A percentile compares a stretch with the other conserved stretches of the same genome.
These are phyloP conservation scores for Trichaptum fuscoviolaceum DNA, from an alignment of 768 basidiomycete genomes.

Conservation along the genomic window DNA sequence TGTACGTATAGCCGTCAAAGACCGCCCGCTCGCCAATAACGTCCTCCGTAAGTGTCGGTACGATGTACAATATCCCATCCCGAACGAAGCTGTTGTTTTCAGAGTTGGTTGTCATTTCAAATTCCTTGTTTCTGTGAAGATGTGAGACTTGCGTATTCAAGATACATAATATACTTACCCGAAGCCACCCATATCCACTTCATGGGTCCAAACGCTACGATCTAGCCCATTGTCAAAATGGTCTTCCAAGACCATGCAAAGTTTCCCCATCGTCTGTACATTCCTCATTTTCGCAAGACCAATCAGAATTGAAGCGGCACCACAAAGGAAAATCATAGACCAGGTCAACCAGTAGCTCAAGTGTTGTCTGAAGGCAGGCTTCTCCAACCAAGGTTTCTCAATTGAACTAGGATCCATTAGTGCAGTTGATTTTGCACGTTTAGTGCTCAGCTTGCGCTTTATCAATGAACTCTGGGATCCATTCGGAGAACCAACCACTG, in stretches of 20 bases:
- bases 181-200: conserved; percentile 78
- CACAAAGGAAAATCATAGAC: conserved; percentile 47
- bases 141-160: conserved; percentile 5
- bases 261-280: conserved; percentile 46
- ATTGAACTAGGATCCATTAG: not conserved
- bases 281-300: conserved; percentile 51
- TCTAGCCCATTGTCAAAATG: conserved; percentile 46
- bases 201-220: conserved; percentile 52
- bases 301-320: conserved; percentile 45
- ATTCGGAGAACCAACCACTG: not conserved
- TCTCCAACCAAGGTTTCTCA: conserved; percentile 55
- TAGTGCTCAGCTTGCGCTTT: not conserved
- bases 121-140: conserved; percentile 59
- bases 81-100: conserved; percentile 69
- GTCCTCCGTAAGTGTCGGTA: conserved; percentile 75
- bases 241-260: conserved; percentile 69
- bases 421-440: not conserved
- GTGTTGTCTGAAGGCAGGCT: conserved; percentile 42
- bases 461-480: not conserved
- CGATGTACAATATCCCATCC: conserved; percentile 72
- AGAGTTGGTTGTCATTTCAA: conserved; percentile 77
- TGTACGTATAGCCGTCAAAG: conserved; percentile 66
- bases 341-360: conserved; percentile 58
- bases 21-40: conserved; percentile 49
- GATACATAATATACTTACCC: conserved; percentile 45